These are phyloP conservation scores for Auricularia sp. DNA, from an alignment of 768 basidiomycete species.

Conservation along the genomic window DNA sequence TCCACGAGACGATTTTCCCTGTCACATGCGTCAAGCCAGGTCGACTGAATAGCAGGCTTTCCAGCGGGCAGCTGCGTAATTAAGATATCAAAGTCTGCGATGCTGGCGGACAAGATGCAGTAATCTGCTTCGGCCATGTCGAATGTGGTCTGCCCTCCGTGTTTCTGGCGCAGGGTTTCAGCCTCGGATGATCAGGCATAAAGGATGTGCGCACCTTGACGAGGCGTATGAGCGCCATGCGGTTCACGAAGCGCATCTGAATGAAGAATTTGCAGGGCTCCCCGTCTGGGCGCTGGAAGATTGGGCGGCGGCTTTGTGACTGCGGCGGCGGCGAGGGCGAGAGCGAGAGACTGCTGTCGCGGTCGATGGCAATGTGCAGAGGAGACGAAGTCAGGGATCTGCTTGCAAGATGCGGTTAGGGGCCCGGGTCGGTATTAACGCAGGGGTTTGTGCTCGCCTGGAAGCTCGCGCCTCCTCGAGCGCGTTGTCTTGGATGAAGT, in stretches of 20 bases:
- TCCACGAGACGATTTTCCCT: neutral
- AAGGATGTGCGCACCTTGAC: neutral
- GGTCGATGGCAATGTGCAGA: no score
- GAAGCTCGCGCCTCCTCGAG: no score
- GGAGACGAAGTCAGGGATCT: no score
- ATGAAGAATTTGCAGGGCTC: neutral
- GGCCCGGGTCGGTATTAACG: no score
- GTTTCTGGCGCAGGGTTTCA: neutral
- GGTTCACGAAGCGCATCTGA: neutral
- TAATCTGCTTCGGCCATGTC: neutral
- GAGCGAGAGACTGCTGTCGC: neutral
- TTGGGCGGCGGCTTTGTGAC: neutral
- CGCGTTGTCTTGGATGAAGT: no score
- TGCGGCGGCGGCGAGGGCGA: neutral
- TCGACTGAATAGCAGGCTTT: neutral
- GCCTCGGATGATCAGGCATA: no score
- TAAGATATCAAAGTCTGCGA: neutral
- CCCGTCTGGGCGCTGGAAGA: neutral
- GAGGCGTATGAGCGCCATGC: neutral
- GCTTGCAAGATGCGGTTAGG: no score
- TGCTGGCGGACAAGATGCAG: neutral
- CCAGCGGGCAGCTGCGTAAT: neutral
- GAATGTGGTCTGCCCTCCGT: neutral
- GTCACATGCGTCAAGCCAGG: neutral
- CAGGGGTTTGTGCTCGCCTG: no score